Evolutionary conservation across 176 grass and related monocot genomes (phyloP), one percentile per base, ranked within the genome.

Genomic region (Eremochloa ophiuroides): DNA sequence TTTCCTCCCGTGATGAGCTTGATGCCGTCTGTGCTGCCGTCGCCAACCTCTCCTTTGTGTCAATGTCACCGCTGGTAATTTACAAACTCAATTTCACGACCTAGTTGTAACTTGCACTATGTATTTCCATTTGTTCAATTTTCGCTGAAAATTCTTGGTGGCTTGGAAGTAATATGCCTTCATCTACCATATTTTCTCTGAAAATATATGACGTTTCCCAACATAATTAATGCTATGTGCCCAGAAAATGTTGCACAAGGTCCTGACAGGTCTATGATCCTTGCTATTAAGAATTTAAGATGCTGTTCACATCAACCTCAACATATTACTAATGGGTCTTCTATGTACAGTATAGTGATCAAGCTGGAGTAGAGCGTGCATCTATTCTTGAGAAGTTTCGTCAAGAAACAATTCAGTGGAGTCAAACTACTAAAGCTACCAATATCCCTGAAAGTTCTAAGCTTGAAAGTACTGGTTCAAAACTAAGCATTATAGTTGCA

Each of bases 1-100:
- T 94, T 71, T 93, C 84, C 1, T 98, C 93, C 26, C 88, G 93
- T 17, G 96, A 98, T 83, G 90, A 98, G 48, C 90, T 95, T 33
- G 96, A 98, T 35, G 79, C 84, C 1, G 76, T 95, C 46, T 98
- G 88, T 46, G 89, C 87, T 65, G 85, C 91, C 6, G 84, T 93
- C 3, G 74, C 90, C 25, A 91, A 88, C 73, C 96, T 98, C 46
- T 80, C 88, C 76, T 95, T 89, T 58, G 86, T 95, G 56, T 88
- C 90, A 22, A 74, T 88, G 16, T 93, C 90, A 48, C 88, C 90
- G 0, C 86, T 98, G 88, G 96, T 98, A 80, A 51, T 66, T 77
- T 65, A 41, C 58, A 2, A 16, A 41, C 23, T 22, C 33, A 55
- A 41, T 14, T 71, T 7, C 26, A 22, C 14, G 5, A 5, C 23